Evolutionary conservation across 768 basidiomycete species (phyloP).

Genomic region (Serendipita sp.): DNA sequence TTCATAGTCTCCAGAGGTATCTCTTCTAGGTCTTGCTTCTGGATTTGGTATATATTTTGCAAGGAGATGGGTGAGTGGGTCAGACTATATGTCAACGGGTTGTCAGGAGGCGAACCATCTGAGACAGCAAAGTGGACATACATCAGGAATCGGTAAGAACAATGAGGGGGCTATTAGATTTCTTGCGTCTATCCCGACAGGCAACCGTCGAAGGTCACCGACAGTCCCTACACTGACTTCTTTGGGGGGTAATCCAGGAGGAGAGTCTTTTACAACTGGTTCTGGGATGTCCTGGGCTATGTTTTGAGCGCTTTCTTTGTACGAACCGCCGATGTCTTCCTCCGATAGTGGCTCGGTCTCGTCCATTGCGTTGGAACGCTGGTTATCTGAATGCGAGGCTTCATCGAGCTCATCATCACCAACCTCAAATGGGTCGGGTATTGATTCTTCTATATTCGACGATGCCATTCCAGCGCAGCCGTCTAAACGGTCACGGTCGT

Average conservation of each 20-base stretch:
- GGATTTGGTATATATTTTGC: slow-evolving; percentile 71
- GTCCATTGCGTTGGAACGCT: background rate
- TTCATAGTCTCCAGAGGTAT: slow-evolving; percentile 60
- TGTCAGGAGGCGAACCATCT: slow-evolving; percentile 24
- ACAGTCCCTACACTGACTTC: no score
- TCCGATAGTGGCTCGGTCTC: background rate
- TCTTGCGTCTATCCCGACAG: background rate
- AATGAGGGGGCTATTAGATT: slow-evolving; percentile 21
- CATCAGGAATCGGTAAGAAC: slow-evolving; percentile 83
- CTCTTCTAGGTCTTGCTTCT: slow-evolving; percentile 58
- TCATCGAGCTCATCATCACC: background rate
- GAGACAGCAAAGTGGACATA: slow-evolving; percentile 58
- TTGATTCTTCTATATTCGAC: background rate
- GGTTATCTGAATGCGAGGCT: background rate
- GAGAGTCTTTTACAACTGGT: background rate
- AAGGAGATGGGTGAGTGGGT: slow-evolving; percentile 65
- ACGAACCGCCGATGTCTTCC: background rate
- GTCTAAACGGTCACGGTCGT: no score
- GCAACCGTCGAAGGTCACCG: background rate
- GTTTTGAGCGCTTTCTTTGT: background rate
- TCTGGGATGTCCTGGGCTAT: background rate
- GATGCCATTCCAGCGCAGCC: no score
- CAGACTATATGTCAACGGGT: slow-evolving; percentile 41
- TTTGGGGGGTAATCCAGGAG: background rate
- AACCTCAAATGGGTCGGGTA: background rate